These are phyloP conservation scores for Prototheca wickerhamii DNA, from an alignment of 163 green algal species.

Conservation along the genomic window DNA sequence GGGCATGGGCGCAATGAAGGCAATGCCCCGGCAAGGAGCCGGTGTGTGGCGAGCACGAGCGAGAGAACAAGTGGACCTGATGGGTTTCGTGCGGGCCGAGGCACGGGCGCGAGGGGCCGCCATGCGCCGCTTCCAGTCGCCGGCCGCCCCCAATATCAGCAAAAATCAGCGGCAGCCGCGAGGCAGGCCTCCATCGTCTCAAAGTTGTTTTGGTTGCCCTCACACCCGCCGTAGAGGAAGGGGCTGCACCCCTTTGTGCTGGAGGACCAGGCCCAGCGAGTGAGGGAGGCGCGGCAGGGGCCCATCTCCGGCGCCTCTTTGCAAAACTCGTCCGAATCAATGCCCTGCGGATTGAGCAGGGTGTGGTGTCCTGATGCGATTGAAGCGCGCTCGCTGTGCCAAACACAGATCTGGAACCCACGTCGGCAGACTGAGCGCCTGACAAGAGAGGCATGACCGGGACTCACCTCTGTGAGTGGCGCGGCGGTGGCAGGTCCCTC, in stretches of 20 bases:
- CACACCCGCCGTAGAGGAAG: neutral
- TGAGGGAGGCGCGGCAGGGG: neutral
- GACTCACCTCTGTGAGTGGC: neutral
- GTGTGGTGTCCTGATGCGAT: neutral
- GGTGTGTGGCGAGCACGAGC: too few species aligned
- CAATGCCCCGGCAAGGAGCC: too few species aligned
- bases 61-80: too few species aligned
- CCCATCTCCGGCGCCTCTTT: neutral
- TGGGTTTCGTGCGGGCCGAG: too few species aligned
- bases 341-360: neutral
- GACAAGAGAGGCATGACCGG: too few species aligned
- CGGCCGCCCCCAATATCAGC: too few species aligned
- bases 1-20: too few species aligned
- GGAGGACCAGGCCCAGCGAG: neutral
- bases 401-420: neutral
- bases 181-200: neutral
- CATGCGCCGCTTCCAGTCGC: too few species aligned
- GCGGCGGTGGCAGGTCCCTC: neutral
- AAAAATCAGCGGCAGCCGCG: too few species aligned
- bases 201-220: slow-evolving; percentile 1
- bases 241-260: neutral
- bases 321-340: neutral
- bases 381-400: neutral
- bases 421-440: neutral
- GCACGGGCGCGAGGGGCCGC: too few species aligned